These are phyloP conservation scores for Pleurotus salmoneostramineus DNA, from an alignment of 768 basidiomycete species.

Conservation along the genomic window DNA sequence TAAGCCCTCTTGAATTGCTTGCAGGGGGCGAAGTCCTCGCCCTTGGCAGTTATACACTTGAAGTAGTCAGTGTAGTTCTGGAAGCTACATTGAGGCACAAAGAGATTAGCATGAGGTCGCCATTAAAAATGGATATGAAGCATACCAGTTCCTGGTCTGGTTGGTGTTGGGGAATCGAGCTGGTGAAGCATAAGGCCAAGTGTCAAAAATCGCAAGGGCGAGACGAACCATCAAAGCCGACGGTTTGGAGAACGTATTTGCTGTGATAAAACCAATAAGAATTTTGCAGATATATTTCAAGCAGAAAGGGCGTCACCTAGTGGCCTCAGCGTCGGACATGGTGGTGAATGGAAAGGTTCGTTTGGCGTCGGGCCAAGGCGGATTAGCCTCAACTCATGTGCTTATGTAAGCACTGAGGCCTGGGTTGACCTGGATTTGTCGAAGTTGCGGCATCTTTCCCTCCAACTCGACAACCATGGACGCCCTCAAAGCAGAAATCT, in stretches of 20 bases:
- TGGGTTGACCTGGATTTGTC: conserved; percentile 14
- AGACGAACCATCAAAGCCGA: conserved; percentile 82
- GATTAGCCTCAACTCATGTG: conserved; percentile 11
- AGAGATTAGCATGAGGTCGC: background rate
- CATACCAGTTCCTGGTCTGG: conserved; percentile 95
- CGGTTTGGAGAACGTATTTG: conserved; percentile 90
- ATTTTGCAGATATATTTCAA: conserved; percentile 11
- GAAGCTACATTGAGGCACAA: conserved; percentile 46
- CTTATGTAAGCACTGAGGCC: conserved; percentile 29
- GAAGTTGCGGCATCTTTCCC: conserved; percentile 5
- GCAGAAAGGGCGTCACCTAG: conserved; percentile 38
- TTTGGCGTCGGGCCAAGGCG: conserved; percentile 34
- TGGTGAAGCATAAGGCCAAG: conserved; percentile 24
- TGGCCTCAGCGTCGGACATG: conserved; percentile 63
- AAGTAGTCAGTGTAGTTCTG: conserved; percentile 99
- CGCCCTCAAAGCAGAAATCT: conserved; percentile 86
- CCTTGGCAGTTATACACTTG: conserved; percentile 95
- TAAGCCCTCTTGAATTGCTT: conserved; percentile 97
- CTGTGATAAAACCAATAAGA: conserved; percentile 28
- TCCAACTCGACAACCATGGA: conserved; percentile 60
- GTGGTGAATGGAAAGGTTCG: conserved; percentile 23
- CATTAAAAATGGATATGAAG: background rate
- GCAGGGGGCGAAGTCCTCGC: conserved; percentile 98
- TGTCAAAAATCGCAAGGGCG: background rate
- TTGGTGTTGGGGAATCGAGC: conserved; percentile 90